Base-by-base conservation (phyloP, 2,329 filamentous ascomycete genomes). In the Graphium sp. region DNA sequence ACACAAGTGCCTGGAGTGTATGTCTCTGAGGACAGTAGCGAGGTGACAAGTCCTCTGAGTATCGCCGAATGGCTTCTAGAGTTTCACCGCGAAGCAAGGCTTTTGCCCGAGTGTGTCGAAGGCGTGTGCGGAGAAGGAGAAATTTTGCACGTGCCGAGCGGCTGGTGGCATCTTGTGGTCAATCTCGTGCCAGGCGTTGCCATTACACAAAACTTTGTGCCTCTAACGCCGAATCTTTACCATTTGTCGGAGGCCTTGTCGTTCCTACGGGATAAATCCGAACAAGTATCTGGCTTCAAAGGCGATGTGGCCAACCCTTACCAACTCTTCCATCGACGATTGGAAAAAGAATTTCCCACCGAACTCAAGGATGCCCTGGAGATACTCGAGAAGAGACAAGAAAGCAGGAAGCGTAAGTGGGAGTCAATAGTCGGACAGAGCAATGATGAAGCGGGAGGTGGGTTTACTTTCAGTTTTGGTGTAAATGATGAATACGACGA, bases 91-190 rank as follows among this genome's bases (percentile, higher is more conserved):
- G 78, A 85, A 43, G 89, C 87, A 7, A 69, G 87, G 29, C 60
- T 57, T 29, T 72, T 75, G 2, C 68, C 75, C 0, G 82, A 78
- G 8, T 94, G 85, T 42, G 52, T 78, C 18, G 87, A 95, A 52
- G 87, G 83, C 0, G 73, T 95, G 17, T 95, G 87, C 46, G 53
- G 58, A 10, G 69, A 74, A 23, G 87, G 87, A 3, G 89, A 95
- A 49, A 75, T 95, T 11, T 53, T 95, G 28, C 82, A 94, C 46
- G 87, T 95, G 5, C 87, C 89, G 0, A 84, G 77, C 29, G 85
- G 87, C 5, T 95, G 87, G 87, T 95, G 89, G 74, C 87, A 95
- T 58, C 58, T 95, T 18, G 89, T 95, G 7, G 74, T 95, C 25
- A 95, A 95, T 44, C 56, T 93, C 2, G 78, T 84, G 40, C 64